Base-by-base conservation (phyloP, 495 filamentous ascomycete genomes). In the Daldinia bambusicola region DNA sequence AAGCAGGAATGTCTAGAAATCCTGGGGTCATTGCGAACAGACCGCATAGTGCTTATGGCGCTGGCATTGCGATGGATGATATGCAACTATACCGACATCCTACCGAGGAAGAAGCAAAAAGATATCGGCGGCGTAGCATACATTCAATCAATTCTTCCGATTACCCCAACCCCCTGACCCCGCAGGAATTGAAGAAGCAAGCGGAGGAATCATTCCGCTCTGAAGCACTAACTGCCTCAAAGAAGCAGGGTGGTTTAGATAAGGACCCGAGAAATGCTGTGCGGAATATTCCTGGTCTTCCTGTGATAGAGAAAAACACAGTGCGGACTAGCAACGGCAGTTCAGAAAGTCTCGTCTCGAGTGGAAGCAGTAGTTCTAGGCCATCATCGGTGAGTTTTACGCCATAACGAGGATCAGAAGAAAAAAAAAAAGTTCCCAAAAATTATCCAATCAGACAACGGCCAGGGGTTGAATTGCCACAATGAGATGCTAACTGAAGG, bases 101-200 rank as follows among this genome's bases (percentile, higher is more conserved):
- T 13, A 50, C 78, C 37, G 82, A 86, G 16, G 93, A 95, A 53
- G 82, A 89, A 55, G 87, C 90, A 9, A 92, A 92, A 78, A 86
- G 91, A 67, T 92, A 93, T 80, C 84, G 94, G 67, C 87, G 94
- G 74, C 87, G 93, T 61, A 97, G 94, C 76, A 86, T 94, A 83
- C 91, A 92, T 61, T 91, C 87, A 53, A 86, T 97, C 73, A 93
- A 95, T 80, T 87, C 88, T 72, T 77, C 80, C 66, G 85, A 86
- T 67, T 86, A 83, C 76, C 75, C 80, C 63, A 76, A 67, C 62
- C 74, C 78, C 72, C 66, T 79, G 69, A 74, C 77, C 75, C 80
- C 82, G 64, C 81, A 75, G 69, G 75, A 75, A 26, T 77, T 78
- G 53, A 74, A 79, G 56, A 74, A 79, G 67, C 78, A 75, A 66